phyloP scores from a whole-genome alignment of 2,329 filamentous ascomycete genomes.

The Clonostachys solani region DNA sequence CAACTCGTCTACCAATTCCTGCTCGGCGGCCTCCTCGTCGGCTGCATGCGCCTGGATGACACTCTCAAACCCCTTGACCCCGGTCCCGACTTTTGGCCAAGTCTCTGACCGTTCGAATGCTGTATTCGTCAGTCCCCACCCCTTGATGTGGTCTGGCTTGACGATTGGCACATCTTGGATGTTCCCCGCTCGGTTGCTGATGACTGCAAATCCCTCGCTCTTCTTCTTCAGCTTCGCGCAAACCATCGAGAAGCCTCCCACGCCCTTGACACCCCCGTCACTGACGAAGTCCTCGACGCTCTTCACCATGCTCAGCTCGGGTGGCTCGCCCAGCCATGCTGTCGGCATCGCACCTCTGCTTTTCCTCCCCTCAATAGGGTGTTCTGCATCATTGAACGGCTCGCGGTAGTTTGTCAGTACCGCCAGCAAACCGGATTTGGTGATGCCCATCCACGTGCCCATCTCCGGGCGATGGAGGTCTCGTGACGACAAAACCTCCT shows the following conservation, averaged over 20 bases:
- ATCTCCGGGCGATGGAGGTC: constrained; percentile 58
- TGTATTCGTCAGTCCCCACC: constrained; percentile 60
- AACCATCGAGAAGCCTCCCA: constrained; percentile 64
- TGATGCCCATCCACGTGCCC: constrained; percentile 65
- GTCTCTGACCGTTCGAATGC: constrained; percentile 45
- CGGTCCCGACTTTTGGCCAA: constrained; percentile 57
- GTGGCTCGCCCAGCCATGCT: constrained; percentile 50
- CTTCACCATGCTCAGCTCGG: constrained; percentile 39
- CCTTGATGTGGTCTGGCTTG: constrained; percentile 41
- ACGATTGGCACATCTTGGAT: constrained; percentile 54
- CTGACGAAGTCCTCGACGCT: constrained; percentile 50
- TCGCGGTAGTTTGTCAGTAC: constrained; percentile 66
- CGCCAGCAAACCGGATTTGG: constrained; percentile 53
- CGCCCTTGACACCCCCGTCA: constrained; percentile 50
- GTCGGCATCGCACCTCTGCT: constrained; percentile 63
- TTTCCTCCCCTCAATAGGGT: constrained; percentile 46
- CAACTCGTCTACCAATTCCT: constrained; percentile 43
- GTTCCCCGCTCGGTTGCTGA: constrained; percentile 55
- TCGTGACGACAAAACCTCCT: constrained; percentile 51
- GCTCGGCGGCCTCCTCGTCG: constrained; percentile 29
- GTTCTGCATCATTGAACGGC: constrained; percentile 35
- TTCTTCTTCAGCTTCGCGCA: constrained; percentile 53
- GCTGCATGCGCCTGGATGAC: background rate
- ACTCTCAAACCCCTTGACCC: constrained; percentile 1
- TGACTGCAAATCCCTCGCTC: constrained; percentile 50